Percentiles rank a stretch among this genome's conserved stretches.
Evolutionary conservation across 1,284 basidiomycete genomes (phyloP).

Genomic region (Ceratobasidium papillatum): DNA sequence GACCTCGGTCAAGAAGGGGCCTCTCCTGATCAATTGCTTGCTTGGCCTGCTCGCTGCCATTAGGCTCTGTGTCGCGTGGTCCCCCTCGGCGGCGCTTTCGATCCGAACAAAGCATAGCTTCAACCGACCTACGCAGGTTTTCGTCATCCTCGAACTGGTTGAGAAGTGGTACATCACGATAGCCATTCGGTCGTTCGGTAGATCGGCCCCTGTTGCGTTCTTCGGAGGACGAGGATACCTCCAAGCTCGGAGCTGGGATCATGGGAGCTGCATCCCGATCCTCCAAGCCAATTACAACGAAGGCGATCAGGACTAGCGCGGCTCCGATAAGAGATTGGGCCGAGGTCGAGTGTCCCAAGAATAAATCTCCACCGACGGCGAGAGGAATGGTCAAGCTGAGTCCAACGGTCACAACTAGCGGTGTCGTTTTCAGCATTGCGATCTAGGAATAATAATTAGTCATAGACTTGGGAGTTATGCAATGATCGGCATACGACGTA

Average conservation of each 20-base stretch:
- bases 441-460: constrained; percentile 48
- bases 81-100: constrained; percentile 11
- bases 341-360: constrained; percentile 66
- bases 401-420: constrained; percentile 91
- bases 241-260: neutral
- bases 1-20: constrained; percentile 18
- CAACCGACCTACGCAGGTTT: constrained; percentile 23
- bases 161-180: neutral
- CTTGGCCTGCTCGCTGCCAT: neutral
- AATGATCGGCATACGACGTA: constrained; percentile 63
- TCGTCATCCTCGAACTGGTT: constrained; percentile 20
- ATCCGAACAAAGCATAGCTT: constrained; percentile 10
- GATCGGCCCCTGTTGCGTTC: constrained; percentile 27
- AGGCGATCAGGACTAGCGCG: constrained; percentile 69
- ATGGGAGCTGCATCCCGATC: constrained; percentile 50
- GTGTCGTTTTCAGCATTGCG: constrained; percentile 98
- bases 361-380: constrained; percentile 81
- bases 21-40: neutral
- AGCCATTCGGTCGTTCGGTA: constrained; percentile 9
- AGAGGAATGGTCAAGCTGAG: constrained; percentile 95
- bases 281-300: constrained; percentile 71
- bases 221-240: neutral
- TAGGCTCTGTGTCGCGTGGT: neutral
- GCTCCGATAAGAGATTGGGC: constrained; percentile 72
- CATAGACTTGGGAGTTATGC: too few relatives aligned